Percentiles rank a stretch among this genome's conserved stretches.
Conservation (phyloP, 1,284 basidiomycete genomes). For the Rhodotorula sp. region DNA sequence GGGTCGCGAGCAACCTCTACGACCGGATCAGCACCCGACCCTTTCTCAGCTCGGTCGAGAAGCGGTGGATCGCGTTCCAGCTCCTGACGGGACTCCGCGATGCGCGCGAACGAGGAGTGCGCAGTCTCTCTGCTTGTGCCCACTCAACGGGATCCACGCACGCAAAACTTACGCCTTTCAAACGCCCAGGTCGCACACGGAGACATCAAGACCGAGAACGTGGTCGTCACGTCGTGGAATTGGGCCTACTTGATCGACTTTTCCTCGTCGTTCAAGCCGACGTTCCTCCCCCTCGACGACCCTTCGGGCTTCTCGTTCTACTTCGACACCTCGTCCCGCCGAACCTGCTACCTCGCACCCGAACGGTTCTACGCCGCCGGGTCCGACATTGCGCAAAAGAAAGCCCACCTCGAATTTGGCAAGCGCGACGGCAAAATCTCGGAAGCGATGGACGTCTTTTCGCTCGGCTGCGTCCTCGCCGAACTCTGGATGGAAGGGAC, state of each 20-base stretch:
- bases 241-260: slow-evolving; percentile 96
- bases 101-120: slow-evolving; percentile 65
- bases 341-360: slow-evolving; percentile 94
- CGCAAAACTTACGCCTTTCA: background rate
- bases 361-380: slow-evolving; percentile 87
- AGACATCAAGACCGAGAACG: slow-evolving; percentile 97
- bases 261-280: slow-evolving; percentile 88
- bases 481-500: slow-evolving; percentile 95
- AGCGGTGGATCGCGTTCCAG: slow-evolving; percentile 98
- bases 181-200: slow-evolving; percentile 76
- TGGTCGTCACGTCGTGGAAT: slow-evolving; percentile 94
- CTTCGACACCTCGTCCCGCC: slow-evolving; percentile 89
- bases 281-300: slow-evolving; percentile 91
- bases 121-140: slow-evolving; percentile 17
- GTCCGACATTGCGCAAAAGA: slow-evolving; percentile 59
- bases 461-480: slow-evolving; percentile 89
- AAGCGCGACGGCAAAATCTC: slow-evolving; percentile 75
- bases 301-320: slow-evolving; percentile 97
- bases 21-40: slow-evolving; percentile 97
- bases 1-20: slow-evolving; percentile 91
- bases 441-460: slow-evolving; percentile 98
- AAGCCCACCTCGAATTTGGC: slow-evolving; percentile 48
- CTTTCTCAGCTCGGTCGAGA: slow-evolving; percentile 86
- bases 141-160: background rate
- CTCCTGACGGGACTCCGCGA: slow-evolving; percentile 80